These are phyloP conservation scores for Mucor piriformis DNA, from an alignment of 371 early-diverging fungal genomes.

Conservation along the genomic window DNA sequence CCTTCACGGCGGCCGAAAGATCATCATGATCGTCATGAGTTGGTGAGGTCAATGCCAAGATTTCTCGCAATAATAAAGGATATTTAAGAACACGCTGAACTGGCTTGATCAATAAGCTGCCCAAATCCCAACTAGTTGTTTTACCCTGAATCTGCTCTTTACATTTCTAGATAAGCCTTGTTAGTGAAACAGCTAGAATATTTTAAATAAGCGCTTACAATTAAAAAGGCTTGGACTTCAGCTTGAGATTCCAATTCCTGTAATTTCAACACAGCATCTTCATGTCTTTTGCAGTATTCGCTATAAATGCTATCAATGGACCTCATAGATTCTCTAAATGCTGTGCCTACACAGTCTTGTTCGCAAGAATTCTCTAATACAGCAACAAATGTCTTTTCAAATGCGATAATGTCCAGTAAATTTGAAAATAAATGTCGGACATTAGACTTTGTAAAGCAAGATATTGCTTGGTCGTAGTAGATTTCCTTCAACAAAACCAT, in stretches of 20 bases:
- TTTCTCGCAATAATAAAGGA: conserved; percentile 76
- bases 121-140: conserved; percentile 82
- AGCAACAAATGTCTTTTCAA: conserved; percentile 51
- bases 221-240: conserved; percentile 53
- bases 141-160: conserved; percentile 59
- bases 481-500: conserved; percentile 69
- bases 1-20: conserved; percentile 47
- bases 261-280: conserved; percentile 63
- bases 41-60: conserved; percentile 61
- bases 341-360: conserved; percentile 44
- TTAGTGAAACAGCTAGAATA: background rate
- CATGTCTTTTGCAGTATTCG: conserved; percentile 80
- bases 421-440: conserved; percentile 67
- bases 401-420: conserved; percentile 57
- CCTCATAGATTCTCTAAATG: conserved; percentile 52
- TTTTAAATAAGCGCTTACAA: conserved; percentile 37
- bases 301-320: conserved; percentile 65
- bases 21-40: conserved; percentile 59
- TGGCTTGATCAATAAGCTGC: conserved; percentile 81
- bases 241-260: conserved; percentile 56
- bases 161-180: conserved; percentile 35
- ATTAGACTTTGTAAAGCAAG: conserved; percentile 45
- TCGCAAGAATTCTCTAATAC: conserved; percentile 24
- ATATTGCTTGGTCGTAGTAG: conserved; percentile 37
- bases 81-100: conserved; percentile 88